Base-by-base conservation (phyloP, 805 yeast species). In the Candida methanosorbosa region DNA sequence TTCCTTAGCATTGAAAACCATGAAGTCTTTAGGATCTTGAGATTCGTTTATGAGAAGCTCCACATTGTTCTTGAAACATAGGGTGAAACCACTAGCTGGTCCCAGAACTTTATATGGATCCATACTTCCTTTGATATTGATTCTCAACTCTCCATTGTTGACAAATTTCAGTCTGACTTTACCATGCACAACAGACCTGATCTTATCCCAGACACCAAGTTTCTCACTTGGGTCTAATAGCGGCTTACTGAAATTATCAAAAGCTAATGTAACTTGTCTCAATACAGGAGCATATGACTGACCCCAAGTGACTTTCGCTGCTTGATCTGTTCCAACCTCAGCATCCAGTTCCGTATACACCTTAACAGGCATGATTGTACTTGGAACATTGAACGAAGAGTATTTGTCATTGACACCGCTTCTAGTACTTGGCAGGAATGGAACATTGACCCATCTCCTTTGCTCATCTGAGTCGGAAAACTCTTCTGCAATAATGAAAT, bases 131-230 rank as follows among this genome's bases (percentile, higher is more conserved):
- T 84, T 82, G 47, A 81, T 62, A 2, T 75, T 67, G 6, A 81
- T 68, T 37, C 75, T 71, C 29, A 82, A 63, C 15, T 66, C 63
- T 11, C 75, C 70, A 1, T 69, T 61, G 17, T 71, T 55, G 3
- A 57, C 57, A 67, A 83, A 71, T 13, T 58, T 50, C 36, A 86
- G 64, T 2, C 54, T 56, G 6, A 43, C 18, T 15, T 73, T 69
- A 0, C 95, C 94, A 59, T 88, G 97, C 45, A 86, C 61, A 13
- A 81, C 65, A 20, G 78, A 67, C 33, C 95, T 62, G 19, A 86
- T 57, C 52, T 87, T 90, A 56, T 88, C 97, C 97, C 97, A 88
- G 45, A 87, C 78, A 1, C 97, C 97, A 12, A 86, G 59, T 45
- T 81, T 81, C 4, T 75, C 70, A 2, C 95, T 84, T 0, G 88